Base-by-base conservation (phyloP, 1,139 yeast species). In the Debaryomycetaceae sp. region DNA sequence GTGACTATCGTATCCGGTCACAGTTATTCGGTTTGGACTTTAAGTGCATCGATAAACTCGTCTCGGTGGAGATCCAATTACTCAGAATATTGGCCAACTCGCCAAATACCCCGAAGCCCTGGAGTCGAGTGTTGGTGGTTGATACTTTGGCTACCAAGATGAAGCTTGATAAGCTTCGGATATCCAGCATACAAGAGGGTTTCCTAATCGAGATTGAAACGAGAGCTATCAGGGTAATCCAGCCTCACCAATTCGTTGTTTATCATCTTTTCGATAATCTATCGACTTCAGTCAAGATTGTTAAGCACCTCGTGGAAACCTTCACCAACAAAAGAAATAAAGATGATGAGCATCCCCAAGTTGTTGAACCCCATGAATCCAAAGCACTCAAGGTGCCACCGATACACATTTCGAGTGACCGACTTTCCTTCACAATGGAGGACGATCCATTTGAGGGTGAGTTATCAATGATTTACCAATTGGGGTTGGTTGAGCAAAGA, bases 381-480 rank as follows among this genome's bases (percentile, higher is more conserved):
- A 41, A 55, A 15, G 65, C 89, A 21, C 41, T 65, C 4, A 45
- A 50, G 4, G 38, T 83, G 8, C 93, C 93, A 0, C 56, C 57
- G 14, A 61, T 83, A 3, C 60, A 66, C 8, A 31, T 86, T 9
- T 61, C 52, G 31, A 57, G 88, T 0, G 58, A 65, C 4, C 59
- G 61, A 18, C 45, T 84, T 5, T 46, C 68, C 2, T 58, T 81
- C 29, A 48, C 59, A 8, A 61, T 81, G 56, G 86, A 78, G 37
- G 96, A 88, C 56, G 96, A 89, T 55, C 86, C 93, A 4, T 86
- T 91, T 51, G 98, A 89, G 54, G 58, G 82, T 2, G 82, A 86
- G 43, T 56, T 89, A 35, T 75, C 75, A 25, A 71, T 83, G 71
- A 79, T 84, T 16, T 84, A 75, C 53, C 91, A 83, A 46, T 68